Evolutionary conservation across 495 filamentous ascomycete species (phyloP), one percentile per base, ranked within the genome.

Genomic region (Aspergillus cristatus): DNA sequence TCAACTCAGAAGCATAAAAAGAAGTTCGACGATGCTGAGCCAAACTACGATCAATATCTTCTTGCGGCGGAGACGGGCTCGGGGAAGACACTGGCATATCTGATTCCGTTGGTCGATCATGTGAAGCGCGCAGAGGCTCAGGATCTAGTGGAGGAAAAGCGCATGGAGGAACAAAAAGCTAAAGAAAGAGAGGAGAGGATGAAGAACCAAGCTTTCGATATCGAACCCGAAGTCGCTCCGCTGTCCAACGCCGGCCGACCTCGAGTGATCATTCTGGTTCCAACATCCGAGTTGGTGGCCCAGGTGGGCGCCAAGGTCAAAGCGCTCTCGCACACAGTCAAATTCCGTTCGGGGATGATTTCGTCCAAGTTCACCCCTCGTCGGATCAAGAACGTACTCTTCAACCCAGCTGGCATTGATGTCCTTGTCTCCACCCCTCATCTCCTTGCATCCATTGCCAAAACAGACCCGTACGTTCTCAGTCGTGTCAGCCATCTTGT

Each of bases 61-160:
- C 69, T 98, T 13, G 91, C 93, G 1, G 91, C 93, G 8, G 91
- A 98, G 63, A 98, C 91, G 1, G 91, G 91, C 7, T 96, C 91
- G 2, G 91, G 91, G 37, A 98, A 98, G 62, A 98, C 91, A 1
- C 65, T 98, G 43, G 84, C 91, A 18, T 98, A 98, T 51, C 60
- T 95, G 16, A 52, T 94, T 14, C 93, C 91, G 1, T 62, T 77
- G 13, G 62, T 97, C 25, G 76, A 98, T 64, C 78, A 82, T 14
- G 57, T 97, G 42, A 97, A 97, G 65, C 67, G 73, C 15, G 75
- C 76, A 12, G 91, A 96, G 54, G 63, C 67, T 1, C 57, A 65
- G 4, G 83, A 90, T 33, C 56, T 61, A 7, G 67, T 76, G 18
- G 62, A 71, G 2, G 58, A 70, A 34, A 65, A 67, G 2, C 73